Evolutionary conservation across 768 basidiomycete genomes (phyloP).

Genomic region (Boletus rubescentipes): DNA sequence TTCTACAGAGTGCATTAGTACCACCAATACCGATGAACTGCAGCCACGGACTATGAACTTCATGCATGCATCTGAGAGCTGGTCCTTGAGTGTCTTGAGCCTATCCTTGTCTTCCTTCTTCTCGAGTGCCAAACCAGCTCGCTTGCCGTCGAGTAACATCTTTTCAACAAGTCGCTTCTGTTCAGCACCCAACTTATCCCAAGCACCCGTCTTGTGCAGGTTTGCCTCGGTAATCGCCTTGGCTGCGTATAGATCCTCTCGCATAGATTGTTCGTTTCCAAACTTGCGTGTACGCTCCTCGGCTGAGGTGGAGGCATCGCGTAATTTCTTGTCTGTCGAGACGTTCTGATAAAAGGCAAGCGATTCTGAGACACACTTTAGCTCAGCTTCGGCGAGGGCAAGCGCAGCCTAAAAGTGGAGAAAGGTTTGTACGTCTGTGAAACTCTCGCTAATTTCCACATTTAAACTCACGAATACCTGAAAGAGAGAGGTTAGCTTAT

Average conservation of each 20-base stretch:
- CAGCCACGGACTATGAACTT: slow-evolving; percentile 65
- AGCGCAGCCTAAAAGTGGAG: slow-evolving; percentile 48
- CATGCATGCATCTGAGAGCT: slow-evolving; percentile 67
- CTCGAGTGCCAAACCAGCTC: slow-evolving; percentile 74
- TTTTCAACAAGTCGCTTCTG: slow-evolving; percentile 77
- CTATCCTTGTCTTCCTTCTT: slow-evolving; percentile 55
- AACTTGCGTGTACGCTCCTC: slow-evolving; percentile 68
- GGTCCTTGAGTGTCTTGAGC: slow-evolving; percentile 66
- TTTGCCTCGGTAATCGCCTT: slow-evolving; percentile 69
- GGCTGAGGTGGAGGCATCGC: slow-evolving; percentile 75
- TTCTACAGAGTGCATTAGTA: slow-evolving; percentile 42
- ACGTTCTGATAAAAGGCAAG: slow-evolving; percentile 81
- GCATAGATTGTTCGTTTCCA: slow-evolving; percentile 73
- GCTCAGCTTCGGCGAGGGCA: slow-evolving; percentile 56
- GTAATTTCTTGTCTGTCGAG: slow-evolving; percentile 64
- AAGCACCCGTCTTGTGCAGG: slow-evolving; percentile 56
- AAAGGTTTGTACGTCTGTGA: slow-evolving; percentile 15
- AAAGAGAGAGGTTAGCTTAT: neutral
- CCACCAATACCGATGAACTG: neutral
- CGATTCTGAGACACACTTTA: slow-evolving; percentile 52
- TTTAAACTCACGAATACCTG: slow-evolving; percentile 70
- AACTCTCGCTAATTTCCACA: neutral
- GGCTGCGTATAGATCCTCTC: slow-evolving; percentile 73
- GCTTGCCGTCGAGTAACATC: slow-evolving; percentile 72
- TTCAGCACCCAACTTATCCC: slow-evolving; percentile 63